Percentiles rank a stretch among this genome's conserved stretches.
Conservation (phyloP, 1,139 yeast genomes). For the Arxiozyma bovina region DNA sequence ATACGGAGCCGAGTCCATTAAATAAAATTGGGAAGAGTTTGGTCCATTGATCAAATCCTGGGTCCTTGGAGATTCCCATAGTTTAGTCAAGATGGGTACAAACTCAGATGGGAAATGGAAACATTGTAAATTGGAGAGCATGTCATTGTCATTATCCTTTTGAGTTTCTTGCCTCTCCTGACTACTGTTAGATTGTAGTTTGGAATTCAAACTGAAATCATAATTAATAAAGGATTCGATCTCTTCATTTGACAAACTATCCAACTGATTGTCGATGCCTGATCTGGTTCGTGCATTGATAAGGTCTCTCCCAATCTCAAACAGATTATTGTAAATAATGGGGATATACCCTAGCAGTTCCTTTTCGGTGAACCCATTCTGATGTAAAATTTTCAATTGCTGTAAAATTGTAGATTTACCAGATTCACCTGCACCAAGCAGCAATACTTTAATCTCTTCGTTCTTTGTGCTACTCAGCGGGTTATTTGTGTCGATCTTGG, state of each 20-base stretch:
- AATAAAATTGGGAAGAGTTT: constrained; percentile 66
- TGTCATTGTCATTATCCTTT: constrained; percentile 4
- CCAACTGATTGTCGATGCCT: constrained; percentile 14
- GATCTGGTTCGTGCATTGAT: constrained; percentile 35
- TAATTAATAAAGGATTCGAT: constrained; percentile 42
- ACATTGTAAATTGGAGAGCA: constrained; percentile 1
- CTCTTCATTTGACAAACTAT: constrained; percentile 33
- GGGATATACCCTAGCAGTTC: constrained; percentile 62
- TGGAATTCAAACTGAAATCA: constrained; percentile 25
- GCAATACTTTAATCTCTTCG: constrained; percentile 51
- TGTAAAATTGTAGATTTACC: constrained; percentile 72
- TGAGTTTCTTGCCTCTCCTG: neutral
- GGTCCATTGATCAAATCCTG: constrained; percentile 43
- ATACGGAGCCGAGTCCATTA: constrained; percentile 81
- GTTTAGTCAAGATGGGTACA: constrained; percentile 37
- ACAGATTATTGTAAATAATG: constrained; percentile 56
- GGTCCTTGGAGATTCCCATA: constrained; percentile 58
- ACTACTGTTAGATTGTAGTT: neutral
- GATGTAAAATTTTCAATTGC: constrained; percentile 66
- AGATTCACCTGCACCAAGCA: constrained; percentile 72
- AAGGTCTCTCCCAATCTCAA: constrained; percentile 56
- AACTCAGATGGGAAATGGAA: constrained; percentile 30
- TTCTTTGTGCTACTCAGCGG: constrained; percentile 5
- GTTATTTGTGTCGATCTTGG: neutral
- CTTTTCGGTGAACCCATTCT: constrained; percentile 55